Conservation (phyloP, 202 grass and related monocot genomes). For the Brachypodium distachyon region DNA sequence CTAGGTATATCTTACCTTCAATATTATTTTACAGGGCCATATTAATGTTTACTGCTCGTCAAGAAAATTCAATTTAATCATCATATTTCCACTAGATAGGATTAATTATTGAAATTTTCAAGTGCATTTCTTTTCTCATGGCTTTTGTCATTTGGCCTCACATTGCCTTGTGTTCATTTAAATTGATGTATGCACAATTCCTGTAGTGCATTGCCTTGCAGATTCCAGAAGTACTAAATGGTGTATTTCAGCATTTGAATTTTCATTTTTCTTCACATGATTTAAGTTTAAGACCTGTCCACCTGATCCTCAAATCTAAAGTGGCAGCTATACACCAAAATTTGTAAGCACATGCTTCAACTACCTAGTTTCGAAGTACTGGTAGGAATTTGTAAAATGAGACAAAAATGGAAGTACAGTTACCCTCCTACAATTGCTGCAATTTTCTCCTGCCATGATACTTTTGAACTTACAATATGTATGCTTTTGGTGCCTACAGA, state of each 20-base stretch:
- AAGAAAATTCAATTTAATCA: background rate
- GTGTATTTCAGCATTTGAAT: background rate
- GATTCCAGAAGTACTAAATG: background rate
- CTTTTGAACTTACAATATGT: too few species aligned
- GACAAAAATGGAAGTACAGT: background rate
- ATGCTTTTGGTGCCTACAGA: background rate
- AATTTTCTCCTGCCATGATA: background rate
- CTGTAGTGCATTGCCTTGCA: background rate
- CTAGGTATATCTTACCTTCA: background rate
- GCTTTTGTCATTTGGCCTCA: background rate
- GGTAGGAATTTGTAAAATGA: background rate
- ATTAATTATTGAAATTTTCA: background rate
- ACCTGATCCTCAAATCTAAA: slow-evolving; percentile 5
- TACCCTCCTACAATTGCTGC: background rate
- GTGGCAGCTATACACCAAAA: background rate
- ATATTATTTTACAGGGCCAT: background rate
- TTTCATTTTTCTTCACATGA: background rate
- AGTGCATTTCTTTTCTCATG: background rate
- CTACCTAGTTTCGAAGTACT: background rate
- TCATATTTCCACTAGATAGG: background rate
- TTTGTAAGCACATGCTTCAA: background rate
- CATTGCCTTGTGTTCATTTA: background rate
- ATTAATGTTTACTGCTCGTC: background rate
- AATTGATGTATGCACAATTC: background rate
- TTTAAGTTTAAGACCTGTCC: background rate